Conservation (phyloP, 164 flowering plant species). For the Sedum album region DNA sequence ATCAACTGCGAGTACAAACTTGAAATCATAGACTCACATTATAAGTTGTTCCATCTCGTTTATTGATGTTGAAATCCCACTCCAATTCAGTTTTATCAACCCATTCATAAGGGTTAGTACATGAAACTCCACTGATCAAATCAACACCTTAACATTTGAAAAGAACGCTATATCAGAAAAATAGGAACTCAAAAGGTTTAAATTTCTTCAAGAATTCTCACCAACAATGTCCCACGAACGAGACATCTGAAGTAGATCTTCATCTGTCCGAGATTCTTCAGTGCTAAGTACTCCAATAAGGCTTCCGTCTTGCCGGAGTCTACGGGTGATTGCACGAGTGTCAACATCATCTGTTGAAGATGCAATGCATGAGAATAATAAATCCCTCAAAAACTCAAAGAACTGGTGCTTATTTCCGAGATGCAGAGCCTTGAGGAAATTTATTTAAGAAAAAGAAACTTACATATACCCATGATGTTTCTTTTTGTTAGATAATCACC, state of each 20-base stretch:
- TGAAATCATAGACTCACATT: constrained; percentile 29
- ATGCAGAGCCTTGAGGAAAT: too few relatives aligned
- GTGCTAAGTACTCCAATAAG: constrained; percentile 79
- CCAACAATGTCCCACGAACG: constrained; percentile 63
- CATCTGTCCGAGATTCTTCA: constrained; percentile 50
- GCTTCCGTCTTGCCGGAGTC: constrained; percentile 80
- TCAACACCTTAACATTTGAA: constrained; percentile 54
- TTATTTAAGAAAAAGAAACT: constrained; percentile 21
- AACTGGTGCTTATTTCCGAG: not conserved
- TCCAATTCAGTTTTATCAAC: constrained; percentile 47
- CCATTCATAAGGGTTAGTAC: constrained; percentile 72
- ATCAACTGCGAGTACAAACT: not conserved
- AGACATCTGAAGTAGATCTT: constrained; percentile 32
- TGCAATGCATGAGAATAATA: not conserved
- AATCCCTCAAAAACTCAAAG: not conserved
- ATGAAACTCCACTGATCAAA: constrained; percentile 66
- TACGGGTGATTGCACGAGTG: constrained; percentile 83
- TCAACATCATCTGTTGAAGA: constrained; percentile 69
- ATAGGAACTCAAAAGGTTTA: too few relatives aligned
- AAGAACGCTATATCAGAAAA: not conserved
- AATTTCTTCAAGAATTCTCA: constrained; percentile 16
- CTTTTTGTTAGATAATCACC: constrained; percentile 62
- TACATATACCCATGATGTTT: constrained; percentile 88
- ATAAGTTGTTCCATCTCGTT: constrained; percentile 27
- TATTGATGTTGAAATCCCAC: constrained; percentile 56